Evolutionary conservation across 2,329 filamentous ascomycete genomes (phyloP).

Genomic region (Aspergillus thermomutatus): DNA sequence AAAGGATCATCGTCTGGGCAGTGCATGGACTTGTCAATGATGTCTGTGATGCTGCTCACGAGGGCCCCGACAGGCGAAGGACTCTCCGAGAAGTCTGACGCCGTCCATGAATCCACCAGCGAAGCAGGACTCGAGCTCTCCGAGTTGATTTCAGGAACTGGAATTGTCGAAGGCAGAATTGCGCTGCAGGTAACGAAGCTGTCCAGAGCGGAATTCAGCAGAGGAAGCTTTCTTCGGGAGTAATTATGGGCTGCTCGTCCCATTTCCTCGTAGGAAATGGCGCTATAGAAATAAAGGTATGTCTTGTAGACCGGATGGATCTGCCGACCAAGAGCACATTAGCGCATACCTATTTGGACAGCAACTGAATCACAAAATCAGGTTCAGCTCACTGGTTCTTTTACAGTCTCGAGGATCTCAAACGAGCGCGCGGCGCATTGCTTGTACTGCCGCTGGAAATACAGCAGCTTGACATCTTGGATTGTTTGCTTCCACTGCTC

Average conservation of each 20-base stretch:
- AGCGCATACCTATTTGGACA: background rate
- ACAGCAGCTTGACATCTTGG: conserved; percentile 34
- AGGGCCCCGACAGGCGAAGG: conserved; percentile 15
- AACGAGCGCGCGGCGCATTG: conserved; percentile 35
- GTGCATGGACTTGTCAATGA: conserved; percentile 25
- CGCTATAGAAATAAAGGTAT: conserved; percentile 48
- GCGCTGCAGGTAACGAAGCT: conserved; percentile 35
- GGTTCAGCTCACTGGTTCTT: conserved; percentile 23
- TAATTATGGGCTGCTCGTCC: conserved; percentile 46
- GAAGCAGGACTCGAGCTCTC: conserved; percentile 2
- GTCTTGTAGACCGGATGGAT: conserved; percentile 32
- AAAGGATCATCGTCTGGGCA: conserved; percentile 24
- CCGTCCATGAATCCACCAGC: conserved; percentile 3
- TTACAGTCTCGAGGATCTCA: conserved; percentile 27
- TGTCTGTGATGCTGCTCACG: conserved; percentile 21
- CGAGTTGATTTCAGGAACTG: background rate
- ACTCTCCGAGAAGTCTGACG: conserved; percentile 9
- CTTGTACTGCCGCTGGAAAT: conserved; percentile 38
- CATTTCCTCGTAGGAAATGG: conserved; percentile 45
- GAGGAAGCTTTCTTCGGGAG: conserved; percentile 42
- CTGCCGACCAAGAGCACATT: conserved; percentile 17
- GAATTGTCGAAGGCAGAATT: conserved; percentile 20
- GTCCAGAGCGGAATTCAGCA: conserved; percentile 40
- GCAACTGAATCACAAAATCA: background rate
- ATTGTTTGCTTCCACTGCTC: conserved; percentile 35